Evolutionary conservation across 768 basidiomycete genomes (phyloP), one percentile per base, ranked within the genome.

Genomic region (Russula sp.): DNA sequence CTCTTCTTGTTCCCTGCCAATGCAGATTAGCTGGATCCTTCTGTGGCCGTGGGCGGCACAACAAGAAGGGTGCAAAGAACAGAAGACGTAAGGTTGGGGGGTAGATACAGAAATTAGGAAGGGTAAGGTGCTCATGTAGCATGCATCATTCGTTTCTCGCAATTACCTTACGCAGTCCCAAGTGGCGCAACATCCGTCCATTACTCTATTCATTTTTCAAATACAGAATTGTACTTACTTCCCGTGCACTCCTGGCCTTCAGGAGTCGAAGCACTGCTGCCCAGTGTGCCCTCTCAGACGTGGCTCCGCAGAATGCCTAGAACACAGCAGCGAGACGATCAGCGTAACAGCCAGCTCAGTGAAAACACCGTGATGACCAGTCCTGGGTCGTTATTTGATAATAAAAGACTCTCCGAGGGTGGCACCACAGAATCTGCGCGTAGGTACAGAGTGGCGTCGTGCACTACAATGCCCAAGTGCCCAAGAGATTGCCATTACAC

Each of bases 1-100:
- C 60, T 67, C 13, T 51, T 73, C 18, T 41, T 69, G n/a, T 70
- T 69, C 35, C 61, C 75, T 34, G 71, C 73, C 7, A 63, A 66
- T 20, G 59, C 47, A n/a, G 49, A 65, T 49, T 58, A 56, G 22
- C 10, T 58, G 2, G 61, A 43, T 5, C 36, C 51, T 42, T 41
- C 47, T 29, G 25, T 22, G 3, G 32, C 35, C 9, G 29, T 46
- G 36, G 18, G n/a, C 14, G 29, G 20, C 7, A 7, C 29, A 9
- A 42, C 38, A 32, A 64, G 13, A 16, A 20, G 16, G 36, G 16
- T 7, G 34, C 7, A 5, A 58, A 55, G 58, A 50, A 34, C 16
- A 58, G 13, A 6, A 54, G 35, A 32, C 61, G 36, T 25, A 57
- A 58, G 51, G 63, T 56, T 34, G 53, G 56, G 10, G 50, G 22